Evolutionary conservation across 768 basidiomycete genomes (phyloP).

Genomic region (Pleurotus sapidus): DNA sequence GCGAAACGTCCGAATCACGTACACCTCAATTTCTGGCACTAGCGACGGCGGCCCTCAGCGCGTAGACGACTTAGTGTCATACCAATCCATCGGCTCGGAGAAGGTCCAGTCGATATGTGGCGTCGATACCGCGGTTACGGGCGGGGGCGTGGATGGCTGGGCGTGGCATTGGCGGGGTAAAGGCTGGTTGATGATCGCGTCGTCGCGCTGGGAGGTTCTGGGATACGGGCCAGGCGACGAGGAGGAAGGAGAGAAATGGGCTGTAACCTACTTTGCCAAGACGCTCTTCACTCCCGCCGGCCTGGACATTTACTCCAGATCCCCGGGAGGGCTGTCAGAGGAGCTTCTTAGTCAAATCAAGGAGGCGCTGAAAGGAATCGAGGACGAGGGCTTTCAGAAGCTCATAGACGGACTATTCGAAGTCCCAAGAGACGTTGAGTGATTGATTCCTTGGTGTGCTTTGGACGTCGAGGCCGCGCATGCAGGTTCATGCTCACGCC

Average conservation of each 20-base stretch:
- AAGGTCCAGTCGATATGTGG: constrained; percentile 2
- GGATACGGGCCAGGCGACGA: constrained; percentile 8
- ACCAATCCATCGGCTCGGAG: constrained; percentile 1
- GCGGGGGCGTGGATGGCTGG: not conserved
- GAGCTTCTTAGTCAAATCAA: constrained; percentile 6
- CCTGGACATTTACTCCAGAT: constrained; percentile 13
- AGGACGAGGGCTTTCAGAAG: constrained; percentile 3
- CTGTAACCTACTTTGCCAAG: constrained; percentile 13
- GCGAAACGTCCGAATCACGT: constrained; percentile 9
- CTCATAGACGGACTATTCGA: constrained; percentile 1
- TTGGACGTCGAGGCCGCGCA: no score
- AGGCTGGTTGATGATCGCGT: constrained; percentile 15
- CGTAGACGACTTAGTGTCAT: constrained; percentile 5
- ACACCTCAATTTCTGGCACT: not conserved
- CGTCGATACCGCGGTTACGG: constrained; percentile 1
- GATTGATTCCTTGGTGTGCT: no score
- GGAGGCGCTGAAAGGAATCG: constrained; percentile 5
- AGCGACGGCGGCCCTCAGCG: not conserved
- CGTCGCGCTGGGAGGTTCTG: constrained; percentile 11
- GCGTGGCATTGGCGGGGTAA: constrained; percentile 12
- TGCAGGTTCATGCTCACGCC: no score
- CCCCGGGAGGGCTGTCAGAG: constrained; percentile 9
- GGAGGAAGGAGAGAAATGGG: constrained; percentile 10
- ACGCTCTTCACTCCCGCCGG: constrained; percentile 13
- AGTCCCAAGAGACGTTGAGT: not conserved